A percentile compares a stretch with the other conserved stretches of the same genome.
These are phyloP conservation scores for Aquilaria yunnanensis DNA, from an alignment of 345 rosid genomes.

Conservation along the genomic window DNA sequence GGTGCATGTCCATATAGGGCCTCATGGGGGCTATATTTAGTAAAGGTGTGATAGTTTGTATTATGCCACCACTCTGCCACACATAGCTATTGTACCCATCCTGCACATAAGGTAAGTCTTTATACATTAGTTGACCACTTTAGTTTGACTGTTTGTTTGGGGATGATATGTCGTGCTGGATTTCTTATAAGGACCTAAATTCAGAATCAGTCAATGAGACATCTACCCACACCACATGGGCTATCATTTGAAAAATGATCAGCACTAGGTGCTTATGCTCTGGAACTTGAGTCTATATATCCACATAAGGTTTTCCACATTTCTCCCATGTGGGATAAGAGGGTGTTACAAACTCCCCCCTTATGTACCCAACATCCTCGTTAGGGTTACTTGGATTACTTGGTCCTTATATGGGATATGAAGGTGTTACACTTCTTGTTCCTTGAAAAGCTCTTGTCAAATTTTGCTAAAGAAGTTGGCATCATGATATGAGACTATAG, in stretches of 20 bases:
- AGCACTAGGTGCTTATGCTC: too few relatives aligned
- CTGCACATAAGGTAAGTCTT: slow-evolving; percentile 1
- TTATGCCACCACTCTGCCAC: slow-evolving; percentile 1
- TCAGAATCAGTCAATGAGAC: too few relatives aligned
- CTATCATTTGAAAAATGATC: too few relatives aligned
- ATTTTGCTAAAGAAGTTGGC: neutral
- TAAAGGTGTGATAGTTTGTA: neutral
- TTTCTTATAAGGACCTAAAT: too few relatives aligned
- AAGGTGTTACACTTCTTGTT: neutral
- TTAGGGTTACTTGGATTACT: too few relatives aligned
- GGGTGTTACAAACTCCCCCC: too few relatives aligned
- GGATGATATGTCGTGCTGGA: neutral
- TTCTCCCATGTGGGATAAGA: too few relatives aligned
- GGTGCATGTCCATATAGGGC: neutral
- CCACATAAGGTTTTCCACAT: too few relatives aligned
- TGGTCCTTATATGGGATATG: neutral
- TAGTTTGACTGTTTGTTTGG: slow-evolving; percentile 3
- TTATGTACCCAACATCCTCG: too few relatives aligned
- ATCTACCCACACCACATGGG: too few relatives aligned
- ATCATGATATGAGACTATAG: slow-evolving; percentile 1
- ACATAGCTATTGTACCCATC: neutral
- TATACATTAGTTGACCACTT: neutral
- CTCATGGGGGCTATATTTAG: neutral
- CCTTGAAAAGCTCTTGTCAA: slow-evolving; percentile 1
- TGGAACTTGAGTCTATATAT: too few relatives aligned